These are phyloP conservation scores for Porpolomopsis calyptriformis DNA, from an alignment of 768 basidiomycete genomes.

Conservation along the genomic window DNA sequence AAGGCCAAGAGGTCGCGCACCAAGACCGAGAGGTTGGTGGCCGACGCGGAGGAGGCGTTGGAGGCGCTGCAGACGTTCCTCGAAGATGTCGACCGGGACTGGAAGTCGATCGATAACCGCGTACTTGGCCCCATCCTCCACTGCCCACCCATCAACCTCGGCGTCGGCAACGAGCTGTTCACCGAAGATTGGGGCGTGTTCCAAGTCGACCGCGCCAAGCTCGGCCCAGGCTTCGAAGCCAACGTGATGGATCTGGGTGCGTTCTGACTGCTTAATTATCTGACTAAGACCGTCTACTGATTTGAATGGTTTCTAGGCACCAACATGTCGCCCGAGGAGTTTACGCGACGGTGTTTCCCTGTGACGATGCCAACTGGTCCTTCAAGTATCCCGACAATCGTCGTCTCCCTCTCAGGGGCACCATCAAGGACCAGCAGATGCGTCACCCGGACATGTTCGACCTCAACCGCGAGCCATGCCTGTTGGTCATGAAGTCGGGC, in stretches of 20 bases:
- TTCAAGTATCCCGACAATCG: conserved; percentile 24
- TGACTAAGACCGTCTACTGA: conserved; percentile 16
- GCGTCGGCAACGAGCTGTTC: conserved; percentile 9
- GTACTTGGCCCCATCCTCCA: conserved; percentile 14
- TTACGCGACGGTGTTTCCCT: conserved; percentile 11
- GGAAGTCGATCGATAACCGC: conserved; percentile 3
- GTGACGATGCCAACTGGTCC: conserved; percentile 10
- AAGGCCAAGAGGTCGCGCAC: conserved; percentile 1
- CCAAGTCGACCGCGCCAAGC: conserved; percentile 14
- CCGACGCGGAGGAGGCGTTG: conserved; percentile 3
- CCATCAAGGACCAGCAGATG: conserved; percentile 23
- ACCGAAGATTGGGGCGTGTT: conserved; percentile 21
- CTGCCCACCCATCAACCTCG: conserved; percentile 5
- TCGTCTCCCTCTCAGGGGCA: conserved; percentile 21
- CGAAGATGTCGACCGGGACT: conserved; percentile 4
- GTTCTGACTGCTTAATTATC: conserved; percentile 14
- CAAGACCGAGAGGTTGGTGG: conserved; percentile 9
- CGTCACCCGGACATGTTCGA: conserved; percentile 22
- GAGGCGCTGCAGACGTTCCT: conserved; percentile 7
- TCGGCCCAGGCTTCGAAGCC: conserved; percentile 20
- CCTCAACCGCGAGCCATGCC: conserved; percentile 19
- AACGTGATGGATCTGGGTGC: conserved; percentile 25
- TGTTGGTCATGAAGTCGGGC: conserved; percentile 28
- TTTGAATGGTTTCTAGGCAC: conserved; percentile 17
- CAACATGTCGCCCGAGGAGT: conserved; percentile 8